Evolutionary conservation across 768 basidiomycete genomes (phyloP).

Genomic region (Paxillus ammoniavirescens): DNA sequence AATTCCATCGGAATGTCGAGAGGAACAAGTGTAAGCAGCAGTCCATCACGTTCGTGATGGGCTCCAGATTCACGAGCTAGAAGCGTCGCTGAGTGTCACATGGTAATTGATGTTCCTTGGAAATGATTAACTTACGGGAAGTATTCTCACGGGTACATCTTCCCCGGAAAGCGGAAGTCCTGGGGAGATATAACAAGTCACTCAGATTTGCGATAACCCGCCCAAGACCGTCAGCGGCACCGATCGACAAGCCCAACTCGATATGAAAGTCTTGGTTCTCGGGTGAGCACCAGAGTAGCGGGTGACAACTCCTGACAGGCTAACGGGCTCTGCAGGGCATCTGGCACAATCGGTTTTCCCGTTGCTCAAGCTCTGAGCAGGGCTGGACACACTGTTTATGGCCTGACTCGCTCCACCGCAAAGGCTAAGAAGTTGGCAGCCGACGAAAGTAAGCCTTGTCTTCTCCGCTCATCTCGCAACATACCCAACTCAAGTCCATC

Average conservation of each 20-base stretch:
- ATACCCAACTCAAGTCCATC: not conserved
- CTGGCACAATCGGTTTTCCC: conserved; percentile 32
- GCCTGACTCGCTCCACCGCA: conserved; percentile 27
- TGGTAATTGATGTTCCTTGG: too few species aligned
- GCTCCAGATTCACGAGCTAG: too few species aligned
- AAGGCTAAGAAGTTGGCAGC: conserved; percentile 23
- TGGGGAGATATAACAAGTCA: too few species aligned
- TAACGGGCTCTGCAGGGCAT: conserved; percentile 19
- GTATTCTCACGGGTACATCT: too few species aligned
- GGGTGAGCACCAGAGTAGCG: conserved; percentile 6
- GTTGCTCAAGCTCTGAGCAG: conserved; percentile 33
- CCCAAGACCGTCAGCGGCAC: too few species aligned
- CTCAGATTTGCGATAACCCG: too few species aligned
- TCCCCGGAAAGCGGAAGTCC: too few species aligned
- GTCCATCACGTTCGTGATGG: too few species aligned
- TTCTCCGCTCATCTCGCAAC: not conserved
- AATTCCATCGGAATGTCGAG: too few species aligned
- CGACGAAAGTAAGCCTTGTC: conserved; percentile 19
- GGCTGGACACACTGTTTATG: conserved; percentile 35
- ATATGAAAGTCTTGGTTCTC: conserved; percentile 17
- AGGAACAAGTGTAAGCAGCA: too few species aligned
- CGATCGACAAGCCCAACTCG: not conserved
- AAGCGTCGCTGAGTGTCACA: too few species aligned
- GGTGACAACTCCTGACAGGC: not conserved
- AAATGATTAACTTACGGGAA: too few species aligned